Evolutionary conservation across 345 rosid genomes (phyloP), one percentile per base, ranked within the genome.

Genomic region (Moricandia moricandioides): DNA sequence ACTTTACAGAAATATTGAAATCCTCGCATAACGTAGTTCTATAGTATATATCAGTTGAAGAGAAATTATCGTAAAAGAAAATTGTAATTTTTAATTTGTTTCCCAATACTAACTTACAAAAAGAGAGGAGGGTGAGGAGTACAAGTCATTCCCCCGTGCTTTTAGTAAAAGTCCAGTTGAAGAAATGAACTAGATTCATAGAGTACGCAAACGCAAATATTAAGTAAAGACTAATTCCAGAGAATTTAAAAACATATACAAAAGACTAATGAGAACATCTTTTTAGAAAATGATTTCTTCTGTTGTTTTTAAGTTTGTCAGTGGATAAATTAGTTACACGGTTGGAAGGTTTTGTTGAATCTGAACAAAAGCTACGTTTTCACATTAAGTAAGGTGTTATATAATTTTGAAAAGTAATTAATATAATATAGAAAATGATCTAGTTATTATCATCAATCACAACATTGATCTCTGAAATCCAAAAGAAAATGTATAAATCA

Each of bases 121-220:
- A 54, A 54, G 29, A 54, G 58, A 54, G 24, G 57, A 3, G 58
- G 29, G 11, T 54, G 58, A 54, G 58, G 58, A 21, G 11, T 2
- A 37, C 64, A 60, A 65, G 71, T 74, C 49, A 65, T 56, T 56
- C 34, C 31, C 31, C 27, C 10, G 33, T 54, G 57, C 78, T 65
- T 65, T 64, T 8, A 39, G 7, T 0, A 17, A 65, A 73, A 26
- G 70, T 63, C 62, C 3, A 63, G 5, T 6, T 10, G 35, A 72
- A 52, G 69, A 72, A 55, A 73, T 37, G 65, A 39, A 56, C 40
- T 57, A 69, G 73, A 37, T 26, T 56, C 63, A 3, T 40, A 67
- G 0, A 21, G 11, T 51, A 16, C 35, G 49, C 68, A 54, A 54
- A 16, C 35, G 34, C 68, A 31, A 6, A 31, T 13, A 18, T 34